Evolutionary conservation across 2,329 filamentous ascomycete genomes (phyloP), one percentile per base, ranked within the genome.

Genomic region (Scolecobasidium constrictum): DNA sequence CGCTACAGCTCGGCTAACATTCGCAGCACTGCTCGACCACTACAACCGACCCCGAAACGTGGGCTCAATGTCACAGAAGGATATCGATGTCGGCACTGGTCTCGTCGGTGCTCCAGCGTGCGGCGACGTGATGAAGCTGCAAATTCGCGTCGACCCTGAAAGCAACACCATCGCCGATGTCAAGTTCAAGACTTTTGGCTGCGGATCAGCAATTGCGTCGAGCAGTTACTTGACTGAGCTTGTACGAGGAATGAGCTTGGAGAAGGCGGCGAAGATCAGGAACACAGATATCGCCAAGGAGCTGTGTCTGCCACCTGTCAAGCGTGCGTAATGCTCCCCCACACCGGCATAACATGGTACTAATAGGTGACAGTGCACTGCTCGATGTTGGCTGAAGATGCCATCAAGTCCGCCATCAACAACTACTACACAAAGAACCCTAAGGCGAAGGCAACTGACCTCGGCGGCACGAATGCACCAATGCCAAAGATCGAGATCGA

Each of bases 201-300:
- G 88, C 62, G 88, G 88, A 43, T 87, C 81, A 21, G 92, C 92
- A 50, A 98, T 98, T 64, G 92, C 92, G 35, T 90, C 83, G 50
- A 93, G 84, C 46, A 92, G 83, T 58, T 98, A 98, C 62, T 67
- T 98, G 55, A 98, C 92, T 6, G 87, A 94, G 66, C 71, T 98
- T 47, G 88, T 98, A 49, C 78, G 86, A 50, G 92, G 92, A 47
- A 98, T 96, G 90, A 94, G 83, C 12, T 67, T 98, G 51, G 92
- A 98, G 55, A 86, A 98, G 62, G 92, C 93, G 23, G 80, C 81
- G 43, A 82, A 83, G 67, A 85, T 98, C 55, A 83, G 86, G 69
- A 98, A 98, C 67, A 94, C 90, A 3, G 88, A 98, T 67, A 98
- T 98, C 59, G 92, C 92, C 28, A 93, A 94, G 72, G 93, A 98